Percentiles rank a stretch among this genome's conserved stretches.
phyloP scores from a whole-genome alignment of 75 land plant genomes.

The Chamaecyparis obtusa region DNA sequence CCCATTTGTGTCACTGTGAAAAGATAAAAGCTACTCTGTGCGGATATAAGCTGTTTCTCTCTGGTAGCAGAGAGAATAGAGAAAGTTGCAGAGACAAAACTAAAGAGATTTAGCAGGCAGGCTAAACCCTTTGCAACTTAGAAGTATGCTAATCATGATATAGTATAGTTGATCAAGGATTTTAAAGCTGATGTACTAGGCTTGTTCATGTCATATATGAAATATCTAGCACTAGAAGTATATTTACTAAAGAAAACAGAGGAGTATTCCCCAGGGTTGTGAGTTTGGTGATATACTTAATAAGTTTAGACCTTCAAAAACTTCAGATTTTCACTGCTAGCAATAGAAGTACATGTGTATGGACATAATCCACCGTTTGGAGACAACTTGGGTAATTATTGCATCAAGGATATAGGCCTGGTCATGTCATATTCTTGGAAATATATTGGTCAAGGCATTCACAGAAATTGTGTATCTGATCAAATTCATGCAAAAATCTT shows the following conservation, averaged over 20 bases:
- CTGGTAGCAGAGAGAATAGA: conserved; percentile 1
- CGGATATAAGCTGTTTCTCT: neutral
- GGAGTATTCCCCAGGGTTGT: neutral
- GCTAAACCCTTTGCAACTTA: neutral
- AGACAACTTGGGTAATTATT: too few species aligned
- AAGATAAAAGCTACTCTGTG: neutral
- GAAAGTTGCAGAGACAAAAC: neutral
- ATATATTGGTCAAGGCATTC: too few species aligned
- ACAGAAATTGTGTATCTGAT: too few species aligned
- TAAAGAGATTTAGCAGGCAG: neutral
- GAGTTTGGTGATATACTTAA: neutral
- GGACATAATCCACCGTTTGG: too few species aligned
- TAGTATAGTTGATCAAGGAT: neutral
- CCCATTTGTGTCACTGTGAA: neutral
- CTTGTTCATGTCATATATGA: neutral
- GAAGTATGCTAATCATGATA: neutral
- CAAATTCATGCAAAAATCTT: neutral
- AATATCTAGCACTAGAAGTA: neutral
- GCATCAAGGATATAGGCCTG: too few species aligned
- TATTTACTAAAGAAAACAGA: neutral
- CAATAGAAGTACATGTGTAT: too few species aligned
- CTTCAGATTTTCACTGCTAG: too few species aligned
- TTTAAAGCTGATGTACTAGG: neutral
- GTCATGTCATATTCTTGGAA: too few species aligned
- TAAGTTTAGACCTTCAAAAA: neutral